Conservation (phyloP, 2,329 filamentous ascomycete species). For the Blastomyces percursus region DNA sequence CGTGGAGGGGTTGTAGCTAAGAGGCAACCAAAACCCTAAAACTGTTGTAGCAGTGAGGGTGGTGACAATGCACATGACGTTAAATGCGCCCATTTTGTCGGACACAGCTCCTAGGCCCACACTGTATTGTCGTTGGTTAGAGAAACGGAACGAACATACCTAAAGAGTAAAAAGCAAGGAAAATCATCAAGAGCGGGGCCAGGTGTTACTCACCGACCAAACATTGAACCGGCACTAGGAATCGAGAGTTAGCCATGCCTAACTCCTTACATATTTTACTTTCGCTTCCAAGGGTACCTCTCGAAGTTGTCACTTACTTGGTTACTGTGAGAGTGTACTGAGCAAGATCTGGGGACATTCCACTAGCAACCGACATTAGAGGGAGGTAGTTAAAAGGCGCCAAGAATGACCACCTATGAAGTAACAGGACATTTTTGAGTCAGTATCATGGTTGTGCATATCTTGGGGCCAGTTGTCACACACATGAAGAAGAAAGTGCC, state of each 20-base stretch:
- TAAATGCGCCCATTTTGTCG: conserved; percentile 8
- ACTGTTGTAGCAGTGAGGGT: conserved; percentile 5
- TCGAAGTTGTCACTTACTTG: neutral
- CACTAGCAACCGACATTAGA: conserved; percentile 6
- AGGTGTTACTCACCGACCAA: neutral
- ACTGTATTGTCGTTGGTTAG: neutral
- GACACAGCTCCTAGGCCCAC: conserved; percentile 5
- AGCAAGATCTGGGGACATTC: conserved; percentile 4
- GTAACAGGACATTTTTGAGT: conserved; percentile 3
- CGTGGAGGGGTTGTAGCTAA: conserved; percentile 1
- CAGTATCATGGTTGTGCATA: neutral
- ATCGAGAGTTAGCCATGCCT: neutral
- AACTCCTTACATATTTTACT: neutral
- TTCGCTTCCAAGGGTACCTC: neutral
- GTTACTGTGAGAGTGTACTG: conserved; percentile 6
- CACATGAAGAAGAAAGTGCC: conserved; percentile 8
- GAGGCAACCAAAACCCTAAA: conserved; percentile 10
- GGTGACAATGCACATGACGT: conserved; percentile 7
- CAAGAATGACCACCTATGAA: conserved; percentile 8
- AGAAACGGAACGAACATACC: neutral
- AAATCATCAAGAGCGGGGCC: neutral
- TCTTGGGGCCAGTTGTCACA: neutral
- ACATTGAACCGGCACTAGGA: neutral
- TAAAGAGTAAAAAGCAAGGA: neutral
- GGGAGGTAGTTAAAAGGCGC: conserved; percentile 10